Evolutionary conservation across 305 asterid species (phyloP).

Genomic region (Fraxinus sp.): DNA sequence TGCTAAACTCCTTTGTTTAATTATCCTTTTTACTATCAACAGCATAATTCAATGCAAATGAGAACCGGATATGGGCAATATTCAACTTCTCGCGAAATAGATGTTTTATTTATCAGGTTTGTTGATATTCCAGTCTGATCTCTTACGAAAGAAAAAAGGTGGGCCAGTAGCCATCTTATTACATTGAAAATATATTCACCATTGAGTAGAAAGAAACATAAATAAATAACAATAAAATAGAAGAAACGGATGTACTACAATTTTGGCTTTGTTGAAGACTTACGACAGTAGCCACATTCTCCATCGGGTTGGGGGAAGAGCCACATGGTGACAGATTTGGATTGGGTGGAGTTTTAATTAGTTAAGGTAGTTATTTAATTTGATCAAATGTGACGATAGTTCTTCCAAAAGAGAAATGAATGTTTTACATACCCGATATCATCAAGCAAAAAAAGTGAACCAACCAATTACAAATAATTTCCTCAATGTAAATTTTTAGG

Average conservation of each 20-base stretch:
- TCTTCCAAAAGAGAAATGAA: not conserved
- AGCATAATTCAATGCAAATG: not conserved
- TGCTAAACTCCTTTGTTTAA: not conserved
- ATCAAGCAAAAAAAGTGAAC: not conserved
- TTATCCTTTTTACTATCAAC: not conserved
- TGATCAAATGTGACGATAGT: not conserved
- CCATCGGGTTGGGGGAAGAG: not conserved
- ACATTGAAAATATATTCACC: not conserved
- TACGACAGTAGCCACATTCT: not conserved
- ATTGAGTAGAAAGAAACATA: not conserved
- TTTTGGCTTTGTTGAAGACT: not conserved
- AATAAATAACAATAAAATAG: not conserved
- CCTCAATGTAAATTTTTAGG: not conserved
- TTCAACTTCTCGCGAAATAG: not conserved
- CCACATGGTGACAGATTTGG: not conserved
- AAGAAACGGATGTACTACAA: not conserved
- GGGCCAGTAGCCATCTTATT: not conserved
- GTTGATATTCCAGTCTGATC: not conserved
- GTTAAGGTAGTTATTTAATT: not conserved
- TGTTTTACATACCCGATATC: not conserved
- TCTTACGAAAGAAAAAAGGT: not conserved
- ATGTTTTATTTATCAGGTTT: not conserved
- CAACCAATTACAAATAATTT: not conserved
- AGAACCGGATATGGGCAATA: not conserved
- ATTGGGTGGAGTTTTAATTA: not conserved